These are phyloP conservation scores for Brassica napus DNA, from an alignment of 345 rosid species.

Conservation along the genomic window DNA sequence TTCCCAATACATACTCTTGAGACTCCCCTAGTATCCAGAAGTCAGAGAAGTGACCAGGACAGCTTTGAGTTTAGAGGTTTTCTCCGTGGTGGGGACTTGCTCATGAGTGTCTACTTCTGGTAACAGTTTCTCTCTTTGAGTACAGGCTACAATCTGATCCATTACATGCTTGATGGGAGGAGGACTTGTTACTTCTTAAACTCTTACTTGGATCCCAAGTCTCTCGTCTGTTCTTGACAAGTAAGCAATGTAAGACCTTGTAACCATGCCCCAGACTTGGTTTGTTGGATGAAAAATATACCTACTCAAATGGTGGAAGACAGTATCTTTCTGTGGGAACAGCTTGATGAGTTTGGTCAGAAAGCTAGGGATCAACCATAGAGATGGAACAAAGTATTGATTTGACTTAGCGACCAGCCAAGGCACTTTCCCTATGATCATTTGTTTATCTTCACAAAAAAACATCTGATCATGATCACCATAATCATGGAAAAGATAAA, in stretches of 20 bases:
- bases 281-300: constrained; percentile 47
- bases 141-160: constrained; percentile 42
- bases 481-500: constrained; percentile 35
- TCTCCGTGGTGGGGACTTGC: not conserved
- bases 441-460: constrained; percentile 40
- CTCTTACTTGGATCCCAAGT: constrained; percentile 43
- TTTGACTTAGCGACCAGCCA: constrained; percentile 41
- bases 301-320: constrained; percentile 43
- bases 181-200: not conserved
- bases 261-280: constrained; percentile 47
- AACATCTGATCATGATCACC: constrained; percentile 39
- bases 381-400: constrained; percentile 37
- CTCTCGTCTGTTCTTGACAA: constrained; percentile 40
- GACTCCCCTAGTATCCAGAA: not conserved
- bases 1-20: not conserved
- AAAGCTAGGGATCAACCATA: constrained; percentile 38
- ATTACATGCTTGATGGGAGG: constrained; percentile 20
- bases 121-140: constrained; percentile 32
- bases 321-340: constrained; percentile 41
- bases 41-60: constrained; percentile 36
- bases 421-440: constrained; percentile 14
- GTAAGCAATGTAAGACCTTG: constrained; percentile 34
- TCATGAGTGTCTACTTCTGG: not conserved
- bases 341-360: constrained; percentile 22
- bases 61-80: constrained; percentile 33